Evolutionary conservation across 352 stramenopile genomes (phyloP).

Genomic region (Globisporangium echinulatum): DNA sequence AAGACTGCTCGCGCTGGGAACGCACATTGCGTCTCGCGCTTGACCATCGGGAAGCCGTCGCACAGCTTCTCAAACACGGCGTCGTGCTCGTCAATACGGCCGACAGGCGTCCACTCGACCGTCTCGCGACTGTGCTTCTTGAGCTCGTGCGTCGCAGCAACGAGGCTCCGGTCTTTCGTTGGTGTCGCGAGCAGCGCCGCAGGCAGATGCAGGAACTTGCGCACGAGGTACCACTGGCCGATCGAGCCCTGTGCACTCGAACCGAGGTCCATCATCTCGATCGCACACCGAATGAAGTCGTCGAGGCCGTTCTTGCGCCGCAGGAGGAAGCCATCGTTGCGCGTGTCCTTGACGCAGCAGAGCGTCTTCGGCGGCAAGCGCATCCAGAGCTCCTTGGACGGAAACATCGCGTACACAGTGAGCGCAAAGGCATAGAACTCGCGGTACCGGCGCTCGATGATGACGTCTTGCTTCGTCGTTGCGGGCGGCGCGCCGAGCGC

Average conservation of each 20-base stretch:
- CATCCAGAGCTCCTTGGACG: conserved; percentile 44
- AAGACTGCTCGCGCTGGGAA: conserved; percentile 70
- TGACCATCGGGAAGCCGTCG: conserved; percentile 65
- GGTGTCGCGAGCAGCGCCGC: conserved; percentile 19
- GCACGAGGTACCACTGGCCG: conserved; percentile 61
- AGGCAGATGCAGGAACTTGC: conserved; percentile 57
- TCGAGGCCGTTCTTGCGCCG: conserved; percentile 61
- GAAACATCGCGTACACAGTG: conserved; percentile 57
- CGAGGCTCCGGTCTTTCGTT: conserved; percentile 51
- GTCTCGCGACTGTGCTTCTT: conserved; percentile 35
- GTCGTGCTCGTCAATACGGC: conserved; percentile 34
- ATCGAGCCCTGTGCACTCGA: conserved; percentile 38
- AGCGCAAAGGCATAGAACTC: conserved; percentile 74
- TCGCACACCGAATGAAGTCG: conserved; percentile 49
- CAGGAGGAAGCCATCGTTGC: conserved; percentile 49
- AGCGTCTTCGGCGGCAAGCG: conserved; percentile 64
- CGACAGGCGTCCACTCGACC: conserved; percentile 28
- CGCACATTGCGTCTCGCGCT: conserved; percentile 45
- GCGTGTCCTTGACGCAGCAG: conserved; percentile 27
- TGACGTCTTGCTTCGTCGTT: conserved; percentile 21
- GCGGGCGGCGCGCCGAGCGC: neutral
- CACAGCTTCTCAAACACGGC: conserved; percentile 43
- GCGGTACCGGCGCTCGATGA: conserved; percentile 63
- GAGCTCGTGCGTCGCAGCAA: conserved; percentile 41
- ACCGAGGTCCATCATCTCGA: conserved; percentile 55